Evolutionary conservation across 352 stramenopile species (phyloP), one percentile per base, ranked within the genome.

Genomic region (Thraustotheca clavata): DNA sequence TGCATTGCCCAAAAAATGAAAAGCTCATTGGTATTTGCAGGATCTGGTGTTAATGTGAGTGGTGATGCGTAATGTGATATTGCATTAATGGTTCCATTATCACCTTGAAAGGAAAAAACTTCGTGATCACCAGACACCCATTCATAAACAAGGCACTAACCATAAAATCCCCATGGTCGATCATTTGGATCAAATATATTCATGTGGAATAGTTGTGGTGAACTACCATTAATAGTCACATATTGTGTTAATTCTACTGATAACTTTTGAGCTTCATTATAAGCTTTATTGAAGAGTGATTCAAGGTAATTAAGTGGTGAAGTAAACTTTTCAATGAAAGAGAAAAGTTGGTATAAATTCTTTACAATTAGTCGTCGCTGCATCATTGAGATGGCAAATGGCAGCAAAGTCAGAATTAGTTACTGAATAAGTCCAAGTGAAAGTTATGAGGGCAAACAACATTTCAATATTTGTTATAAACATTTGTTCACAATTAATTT

Each of bases 61-160:
- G 32, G 16, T 26, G 24, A 7, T 3, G 26, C 22, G 49, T 41
- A 41, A 11, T 35, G 26, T 1, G 49, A 59, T 3, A 59, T 46
- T 1, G n/a, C 26, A 8, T 49, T 59, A 34, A 59, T 8, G 3
- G 49, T 33, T 22, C 49, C 49, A 2, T 47, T 34, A 33, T 59
- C 49, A 9, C 49, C 49, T 4, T 46, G 12, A 4, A 59, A 43
- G 2, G 31, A 14, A 46, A 59, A 7, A 2, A 59, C 49, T 49
- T 59, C 49, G 2, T 34, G 49, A 2, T 20, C 12, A 20, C 49
- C 49, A 8, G 26, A n/a, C 12, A 33, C 49, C 49, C 49, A 59
- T 33, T 59, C 49, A 34, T 43, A 43, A 16, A 41, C 49, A 34
- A 46, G 46, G 5, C 49, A 59, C 49, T 34, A 59, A 20, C 49